Conservation (phyloP, 495 filamentous ascomycete species). For the Penicillium dipodomyicola region DNA sequence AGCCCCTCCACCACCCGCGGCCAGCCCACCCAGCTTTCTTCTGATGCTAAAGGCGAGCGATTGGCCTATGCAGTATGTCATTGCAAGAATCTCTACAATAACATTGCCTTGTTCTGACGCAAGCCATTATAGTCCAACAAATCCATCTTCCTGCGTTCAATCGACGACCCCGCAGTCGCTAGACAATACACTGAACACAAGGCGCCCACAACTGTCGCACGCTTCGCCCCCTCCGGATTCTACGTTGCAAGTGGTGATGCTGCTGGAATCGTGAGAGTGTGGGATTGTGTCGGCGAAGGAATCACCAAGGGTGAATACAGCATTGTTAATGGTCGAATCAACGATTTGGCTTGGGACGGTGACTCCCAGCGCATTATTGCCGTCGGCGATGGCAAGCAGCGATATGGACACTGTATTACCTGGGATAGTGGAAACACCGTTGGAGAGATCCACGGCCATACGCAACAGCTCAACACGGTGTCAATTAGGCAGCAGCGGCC, state of each 20-base stretch:
- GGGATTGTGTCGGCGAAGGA: slow-evolving; percentile 67
- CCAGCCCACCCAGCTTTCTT: slow-evolving; percentile 84
- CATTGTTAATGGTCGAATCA: slow-evolving; percentile 92
- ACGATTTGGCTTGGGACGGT: slow-evolving; percentile 96
- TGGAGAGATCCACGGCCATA: slow-evolving; percentile 89
- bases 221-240: slow-evolving; percentile 92
- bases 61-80: slow-evolving; percentile 85
- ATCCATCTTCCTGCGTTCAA: slow-evolving; percentile 89
- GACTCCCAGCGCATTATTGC: slow-evolving; percentile 95
- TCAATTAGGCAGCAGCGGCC: slow-evolving; percentile 87
- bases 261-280: slow-evolving; percentile 79
- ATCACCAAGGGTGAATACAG: slow-evolving; percentile 77
- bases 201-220: slow-evolving; percentile 81
- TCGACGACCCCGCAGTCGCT: slow-evolving; percentile 78
- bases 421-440: slow-evolving; percentile 95
- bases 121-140: slow-evolving; percentile 72
- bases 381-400: slow-evolving; percentile 90
- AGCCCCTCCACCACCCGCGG: slow-evolving; percentile 80
- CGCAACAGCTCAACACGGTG: slow-evolving; percentile 83
- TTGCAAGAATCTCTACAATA: neutral
- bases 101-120: slow-evolving; percentile 13
- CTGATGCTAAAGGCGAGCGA: slow-evolving; percentile 86
- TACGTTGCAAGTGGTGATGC: slow-evolving; percentile 94
- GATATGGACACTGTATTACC: slow-evolving; percentile 90
- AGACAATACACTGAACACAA: slow-evolving; percentile 93